These are phyloP conservation scores for Lentinula lateritia DNA, from an alignment of 768 basidiomycete species.

Conservation along the genomic window DNA sequence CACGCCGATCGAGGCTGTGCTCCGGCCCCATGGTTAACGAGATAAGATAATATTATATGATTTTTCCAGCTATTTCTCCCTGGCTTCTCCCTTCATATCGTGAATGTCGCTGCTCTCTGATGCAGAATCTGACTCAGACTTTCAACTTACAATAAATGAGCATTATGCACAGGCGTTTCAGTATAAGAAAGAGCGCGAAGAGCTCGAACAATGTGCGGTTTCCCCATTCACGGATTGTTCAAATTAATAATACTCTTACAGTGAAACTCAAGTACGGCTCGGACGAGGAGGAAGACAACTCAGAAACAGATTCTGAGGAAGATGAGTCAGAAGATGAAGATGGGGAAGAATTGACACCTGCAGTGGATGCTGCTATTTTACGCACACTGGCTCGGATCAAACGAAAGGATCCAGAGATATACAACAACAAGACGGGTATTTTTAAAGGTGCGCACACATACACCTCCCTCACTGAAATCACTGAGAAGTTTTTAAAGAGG, in stretches of 20 bases:
- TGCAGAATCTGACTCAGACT: slow-evolving; percentile 24
- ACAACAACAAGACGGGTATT: slow-evolving; percentile 61
- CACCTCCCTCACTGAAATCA: neutral
- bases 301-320: slow-evolving; percentile 61
- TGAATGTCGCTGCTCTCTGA: slow-evolving; percentile 36
- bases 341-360: slow-evolving; percentile 90
- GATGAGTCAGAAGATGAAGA: slow-evolving; percentile 90
- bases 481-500: slow-evolving; percentile 41
- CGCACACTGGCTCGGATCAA: slow-evolving; percentile 84
- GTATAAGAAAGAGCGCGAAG: slow-evolving; percentile 80
- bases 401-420: slow-evolving; percentile 80
- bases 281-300: slow-evolving; percentile 52
- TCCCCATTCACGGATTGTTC: neutral
- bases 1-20: too few species aligned
- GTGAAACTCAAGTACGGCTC: slow-evolving; percentile 89
- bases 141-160: slow-evolving; percentile 64
- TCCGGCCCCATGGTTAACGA: too few species aligned
- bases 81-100: too few species aligned
- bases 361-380: slow-evolving; percentile 90
- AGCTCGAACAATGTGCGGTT: slow-evolving; percentile 67
- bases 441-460: slow-evolving; percentile 61
- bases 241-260: slow-evolving; percentile 21
- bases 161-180: slow-evolving; percentile 80
- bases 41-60: neutral
- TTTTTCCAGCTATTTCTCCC: neutral